Evolutionary conservation across 1,139 yeast genomes (phyloP).

Genomic region (Yamadazyma diddensiae): DNA sequence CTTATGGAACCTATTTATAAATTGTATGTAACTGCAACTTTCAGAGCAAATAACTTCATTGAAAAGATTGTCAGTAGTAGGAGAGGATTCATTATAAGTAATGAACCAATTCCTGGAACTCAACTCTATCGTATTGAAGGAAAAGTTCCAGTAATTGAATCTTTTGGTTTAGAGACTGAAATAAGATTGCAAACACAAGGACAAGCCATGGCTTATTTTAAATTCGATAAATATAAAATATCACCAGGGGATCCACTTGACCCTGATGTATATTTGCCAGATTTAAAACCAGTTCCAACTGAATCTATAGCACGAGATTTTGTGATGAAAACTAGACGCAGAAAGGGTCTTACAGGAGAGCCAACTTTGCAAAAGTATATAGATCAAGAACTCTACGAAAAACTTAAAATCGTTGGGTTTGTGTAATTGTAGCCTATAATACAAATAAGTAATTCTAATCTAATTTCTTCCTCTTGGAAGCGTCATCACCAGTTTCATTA

Average conservation of each 20-base stretch:
- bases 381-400: slow-evolving; percentile 55
- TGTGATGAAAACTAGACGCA: slow-evolving; percentile 78
- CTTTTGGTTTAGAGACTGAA: slow-evolving; percentile 87
- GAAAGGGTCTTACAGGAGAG: slow-evolving; percentile 83
- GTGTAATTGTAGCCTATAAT: not conserved
- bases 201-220: slow-evolving; percentile 65
- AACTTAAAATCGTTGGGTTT: slow-evolving; percentile 49
- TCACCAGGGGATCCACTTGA: slow-evolving; percentile 96
- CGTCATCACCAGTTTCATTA: not conserved
- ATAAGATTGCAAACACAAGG: slow-evolving; percentile 76
- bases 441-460: not conserved
- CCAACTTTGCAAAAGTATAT: slow-evolving; percentile 72
- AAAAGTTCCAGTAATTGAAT: slow-evolving; percentile 80
- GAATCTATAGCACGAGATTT: slow-evolving; percentile 82
- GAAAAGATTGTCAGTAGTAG: slow-evolving; percentile 56
- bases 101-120: slow-evolving; percentile 69
- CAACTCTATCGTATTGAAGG: slow-evolving; percentile 64
- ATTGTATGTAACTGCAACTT: slow-evolving; percentile 57
- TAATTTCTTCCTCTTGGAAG: not conserved
- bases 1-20: slow-evolving; percentile 80
- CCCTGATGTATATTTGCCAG: slow-evolving; percentile 56
- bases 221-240: slow-evolving; percentile 67
- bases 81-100: slow-evolving; percentile 54
- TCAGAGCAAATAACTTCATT: slow-evolving; percentile 40
- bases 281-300: slow-evolving; percentile 70